Conservation (phyloP, 1,284 basidiomycete genomes). For the Rhodotorula mucilaginosa region DNA sequence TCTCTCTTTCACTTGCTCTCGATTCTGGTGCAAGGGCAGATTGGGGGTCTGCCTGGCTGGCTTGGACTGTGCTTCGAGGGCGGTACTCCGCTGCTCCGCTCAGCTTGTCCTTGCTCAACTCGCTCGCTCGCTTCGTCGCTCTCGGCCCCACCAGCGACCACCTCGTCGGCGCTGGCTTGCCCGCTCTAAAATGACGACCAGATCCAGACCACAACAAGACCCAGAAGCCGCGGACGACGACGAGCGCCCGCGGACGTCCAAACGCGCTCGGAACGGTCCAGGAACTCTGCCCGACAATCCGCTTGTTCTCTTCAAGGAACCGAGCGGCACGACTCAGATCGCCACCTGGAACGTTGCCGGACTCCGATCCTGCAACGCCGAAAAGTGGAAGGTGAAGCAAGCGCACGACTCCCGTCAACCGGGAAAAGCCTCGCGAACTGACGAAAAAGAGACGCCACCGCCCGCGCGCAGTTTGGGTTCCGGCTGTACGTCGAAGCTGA, state of each 20-base stretch:
- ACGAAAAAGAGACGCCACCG: background rate
- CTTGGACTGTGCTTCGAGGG: no score
- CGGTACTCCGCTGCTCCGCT: background rate
- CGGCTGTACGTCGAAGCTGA: constrained; percentile 69
- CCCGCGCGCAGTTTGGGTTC: constrained; percentile 13
- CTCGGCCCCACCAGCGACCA: no score
- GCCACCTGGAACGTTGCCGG: constrained; percentile 35
- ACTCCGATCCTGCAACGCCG: constrained; percentile 14
- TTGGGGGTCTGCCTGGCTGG: no score
- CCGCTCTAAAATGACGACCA: no score
- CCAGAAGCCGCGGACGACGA: no score
- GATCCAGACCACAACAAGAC: no score
- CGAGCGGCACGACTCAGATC: constrained; percentile 20
- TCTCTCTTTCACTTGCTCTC: no score
- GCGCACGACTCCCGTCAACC: background rate
- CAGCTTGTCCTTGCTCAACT: no score
- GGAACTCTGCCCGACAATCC: constrained; percentile 19
- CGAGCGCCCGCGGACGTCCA: background rate
- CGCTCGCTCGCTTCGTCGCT: background rate
- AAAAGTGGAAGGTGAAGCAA: constrained; percentile 16
- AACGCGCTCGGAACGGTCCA: constrained; percentile 2
- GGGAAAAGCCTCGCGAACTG: background rate
- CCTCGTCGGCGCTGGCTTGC: background rate
- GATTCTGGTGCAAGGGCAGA: no score
- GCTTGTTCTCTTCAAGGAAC: constrained; percentile 11